Evolutionary conservation across 1,284 basidiomycete genomes (phyloP), one percentile per base, ranked within the genome.

Genomic region (Heliocybe sulcata): DNA sequence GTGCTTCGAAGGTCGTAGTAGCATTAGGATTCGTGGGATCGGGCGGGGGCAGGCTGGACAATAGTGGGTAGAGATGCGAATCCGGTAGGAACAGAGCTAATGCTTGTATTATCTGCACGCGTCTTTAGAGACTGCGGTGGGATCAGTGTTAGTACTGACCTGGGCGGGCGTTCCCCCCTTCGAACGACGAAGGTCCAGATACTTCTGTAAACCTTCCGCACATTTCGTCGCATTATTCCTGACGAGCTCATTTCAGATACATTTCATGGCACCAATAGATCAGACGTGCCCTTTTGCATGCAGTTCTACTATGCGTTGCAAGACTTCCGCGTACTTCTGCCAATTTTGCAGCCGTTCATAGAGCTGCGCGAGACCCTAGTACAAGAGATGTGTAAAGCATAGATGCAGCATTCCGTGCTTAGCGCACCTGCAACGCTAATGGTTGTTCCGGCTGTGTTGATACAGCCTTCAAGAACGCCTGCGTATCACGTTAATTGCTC

Each of bases 221-320:
- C 87, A 90, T 69, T 91, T 95, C 8, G 75, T 74, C 0, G 80
- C 81, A 65, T 98, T 93, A 31, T 82, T 73, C 3, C 92, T 94
- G n/a, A n/a, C n/a, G n/a, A n/a, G n/a, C n/a, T n/a, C n/a, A 59
- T 16, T 58, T 51, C 60, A 53, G 51, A 19, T 48, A 25, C 52
- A 51, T 20, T 20, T 45, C 54, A 35, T 48, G 53, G 11, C 51
- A 3, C 27, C 20, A n/a, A 16, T 6, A 6, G 16, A 20, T 16
- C 16, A 42, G 19, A 20, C 3, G 11, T 23, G 25, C 90, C 71
- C 69, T 56, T 82, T 78, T 2, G 75, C 72, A 59, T 83, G 80
- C 4, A 85, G 62, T 31, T 80, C 72, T 47, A 83, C 74, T 20
- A 86, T 67, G 2, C 72, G 70, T 49, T 79, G 68, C 23, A 92